Conservation (phyloP, 192 early-diverging fungal species). For the Spizellomyces sp. region DNA sequence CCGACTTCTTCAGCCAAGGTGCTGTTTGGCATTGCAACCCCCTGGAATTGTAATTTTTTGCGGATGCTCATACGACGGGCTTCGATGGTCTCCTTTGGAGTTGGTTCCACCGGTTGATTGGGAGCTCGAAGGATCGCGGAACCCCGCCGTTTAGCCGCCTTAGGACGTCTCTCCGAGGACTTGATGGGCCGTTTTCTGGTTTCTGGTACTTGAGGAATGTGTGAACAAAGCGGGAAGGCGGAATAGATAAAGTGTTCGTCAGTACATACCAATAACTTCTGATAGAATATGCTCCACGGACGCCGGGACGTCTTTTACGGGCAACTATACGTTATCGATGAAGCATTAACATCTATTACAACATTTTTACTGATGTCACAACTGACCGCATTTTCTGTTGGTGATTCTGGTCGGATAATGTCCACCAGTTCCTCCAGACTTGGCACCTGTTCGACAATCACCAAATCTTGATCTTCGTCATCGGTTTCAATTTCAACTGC, state of each 20-base stretch:
- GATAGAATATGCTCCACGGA: neutral
- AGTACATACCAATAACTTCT: neutral
- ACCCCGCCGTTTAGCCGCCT: neutral
- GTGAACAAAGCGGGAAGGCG: neutral
- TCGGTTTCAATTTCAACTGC: neutral
- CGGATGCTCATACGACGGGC: constrained; percentile 11
- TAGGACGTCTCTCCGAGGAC: neutral
- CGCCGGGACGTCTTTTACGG: too few relatives aligned
- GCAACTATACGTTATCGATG: neutral
- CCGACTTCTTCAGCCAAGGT: constrained; percentile 9
- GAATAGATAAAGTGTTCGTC: too few relatives aligned
- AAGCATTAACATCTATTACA: neutral
- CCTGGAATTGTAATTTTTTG: constrained; percentile 17
- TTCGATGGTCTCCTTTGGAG: constrained; percentile 9
- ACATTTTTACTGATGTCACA: too few relatives aligned
- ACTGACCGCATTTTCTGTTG: neutral
- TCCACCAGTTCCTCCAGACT: constrained; percentile 9
- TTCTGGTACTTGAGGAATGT: neutral
- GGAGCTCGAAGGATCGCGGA: neutral
- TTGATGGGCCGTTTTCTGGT: neutral
- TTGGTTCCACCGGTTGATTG: neutral
- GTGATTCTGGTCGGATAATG: neutral
- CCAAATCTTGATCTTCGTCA: neutral
- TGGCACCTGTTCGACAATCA: neutral
- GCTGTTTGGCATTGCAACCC: constrained; percentile 29